These are phyloP conservation scores for Venturia oleaginea DNA, from an alignment of 2,329 filamentous ascomycete genomes.

Conservation along the genomic window DNA sequence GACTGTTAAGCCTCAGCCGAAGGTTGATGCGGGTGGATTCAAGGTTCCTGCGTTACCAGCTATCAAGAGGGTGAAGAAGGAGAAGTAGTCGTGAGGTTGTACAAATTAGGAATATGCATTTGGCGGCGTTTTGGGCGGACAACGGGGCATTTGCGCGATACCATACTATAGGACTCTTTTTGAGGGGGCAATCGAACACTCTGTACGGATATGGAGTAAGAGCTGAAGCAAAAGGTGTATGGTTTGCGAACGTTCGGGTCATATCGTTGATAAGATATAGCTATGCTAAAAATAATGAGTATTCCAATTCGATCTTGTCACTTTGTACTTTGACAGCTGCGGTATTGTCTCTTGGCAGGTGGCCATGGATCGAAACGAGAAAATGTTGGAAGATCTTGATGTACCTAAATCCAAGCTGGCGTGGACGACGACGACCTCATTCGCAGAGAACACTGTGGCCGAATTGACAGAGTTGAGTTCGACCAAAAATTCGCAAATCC, in stretches of 20 bases:
- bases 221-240: not conserved
- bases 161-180: not conserved
- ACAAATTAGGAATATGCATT: not conserved
- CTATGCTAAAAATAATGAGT: not conserved
- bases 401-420: no score
- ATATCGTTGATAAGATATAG: not conserved
- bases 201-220: not conserved
- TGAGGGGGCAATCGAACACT: not conserved
- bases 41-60: slow-evolving; percentile 71
- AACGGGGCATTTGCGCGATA: not conserved
- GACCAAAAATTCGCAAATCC: no score
- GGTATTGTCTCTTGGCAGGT: no score
- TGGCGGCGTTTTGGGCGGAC: not conserved
- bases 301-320: not conserved
- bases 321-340: not conserved
- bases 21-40: slow-evolving; percentile 56
- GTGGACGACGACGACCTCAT: no score
- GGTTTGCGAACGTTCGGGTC: not conserved
- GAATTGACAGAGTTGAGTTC: no score
- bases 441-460: no score
- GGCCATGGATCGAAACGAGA: no score
- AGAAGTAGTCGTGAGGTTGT: not conserved
- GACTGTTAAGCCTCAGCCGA: slow-evolving; percentile 24
- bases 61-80: slow-evolving; percentile 47
- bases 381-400: no score